Conservation (phyloP, 805 yeast genomes). For the Candida glaebosa region DNA sequence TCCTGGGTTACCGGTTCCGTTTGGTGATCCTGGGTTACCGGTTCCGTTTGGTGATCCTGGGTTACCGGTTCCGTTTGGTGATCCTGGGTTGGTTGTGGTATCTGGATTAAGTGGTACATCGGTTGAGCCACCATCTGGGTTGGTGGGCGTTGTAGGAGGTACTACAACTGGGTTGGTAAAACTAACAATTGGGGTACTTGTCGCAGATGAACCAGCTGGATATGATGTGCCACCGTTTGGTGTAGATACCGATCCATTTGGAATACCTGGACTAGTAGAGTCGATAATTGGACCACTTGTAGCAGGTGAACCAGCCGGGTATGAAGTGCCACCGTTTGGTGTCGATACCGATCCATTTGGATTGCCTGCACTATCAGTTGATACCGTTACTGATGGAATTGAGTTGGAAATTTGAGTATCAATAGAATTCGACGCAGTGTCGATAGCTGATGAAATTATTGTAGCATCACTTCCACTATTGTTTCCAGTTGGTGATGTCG, state of each 20-base stretch:
- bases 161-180: not conserved
- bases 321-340: not conserved
- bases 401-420: not conserved
- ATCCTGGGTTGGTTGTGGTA: not conserved
- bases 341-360: not conserved
- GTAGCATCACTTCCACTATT: too few relatives aligned
- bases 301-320: not conserved
- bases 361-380: not conserved
- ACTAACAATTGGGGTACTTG: not conserved
- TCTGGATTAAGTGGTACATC: not conserved
- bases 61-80: not conserved
- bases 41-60: too few relatives aligned
- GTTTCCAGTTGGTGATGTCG: too few relatives aligned
- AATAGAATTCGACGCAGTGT: too few relatives aligned
- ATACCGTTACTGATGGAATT: not conserved
- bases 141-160: not conserved
- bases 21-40: not conserved
- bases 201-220: not conserved
- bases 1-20: not conserved
- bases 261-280: too few relatives aligned
- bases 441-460: too few relatives aligned
- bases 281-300: not conserved
- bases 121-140: too few relatives aligned
- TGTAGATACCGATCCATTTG: too few relatives aligned
- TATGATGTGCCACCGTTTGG: not conserved